Percentiles rank a stretch among this genome's conserved stretches.
Conservation (phyloP, 164 flowering plant species). For the Dillenia turbinata region DNA sequence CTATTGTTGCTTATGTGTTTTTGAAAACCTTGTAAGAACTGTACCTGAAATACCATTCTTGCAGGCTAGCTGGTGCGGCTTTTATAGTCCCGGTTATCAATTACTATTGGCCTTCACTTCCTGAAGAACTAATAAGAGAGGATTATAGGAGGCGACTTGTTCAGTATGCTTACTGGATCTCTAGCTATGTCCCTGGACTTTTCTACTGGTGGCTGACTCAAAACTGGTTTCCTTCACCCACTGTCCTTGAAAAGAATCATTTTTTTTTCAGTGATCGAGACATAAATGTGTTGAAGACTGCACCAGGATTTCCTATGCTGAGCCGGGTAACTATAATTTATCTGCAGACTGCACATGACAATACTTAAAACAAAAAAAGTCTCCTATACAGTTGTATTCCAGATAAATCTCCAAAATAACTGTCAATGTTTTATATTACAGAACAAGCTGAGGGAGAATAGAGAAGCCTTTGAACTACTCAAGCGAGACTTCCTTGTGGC, state of each 20-base stretch:
- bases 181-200: conserved; percentile 52
- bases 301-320: conserved; percentile 12
- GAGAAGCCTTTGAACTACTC: conserved; percentile 35
- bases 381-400: no score
- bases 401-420: not conserved
- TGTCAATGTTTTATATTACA: conserved; percentile 7
- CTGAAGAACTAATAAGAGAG: conserved; percentile 26
- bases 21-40: not conserved
- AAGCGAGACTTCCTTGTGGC: conserved; percentile 32
- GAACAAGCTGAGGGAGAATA: conserved; percentile 42
- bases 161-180: conserved; percentile 33
- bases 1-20: no score
- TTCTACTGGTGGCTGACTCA: conserved; percentile 59
- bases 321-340: conserved; percentile 19
- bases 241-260: conserved; percentile 17
- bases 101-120: conserved; percentile 57
- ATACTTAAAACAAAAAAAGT: no score
- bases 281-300: conserved; percentile 24
- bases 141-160: conserved; percentile 16
- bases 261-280: conserved; percentile 27
- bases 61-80: conserved; percentile 49
- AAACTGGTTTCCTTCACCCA: conserved; percentile 37
- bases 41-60: not conserved
- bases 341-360: no score
- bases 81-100: conserved; percentile 47